Percentiles rank a stretch among this genome's conserved stretches.
Conservation (phyloP, 2,329 filamentous ascomycete genomes). For the Fusarium sterilihyphosum region DNA sequence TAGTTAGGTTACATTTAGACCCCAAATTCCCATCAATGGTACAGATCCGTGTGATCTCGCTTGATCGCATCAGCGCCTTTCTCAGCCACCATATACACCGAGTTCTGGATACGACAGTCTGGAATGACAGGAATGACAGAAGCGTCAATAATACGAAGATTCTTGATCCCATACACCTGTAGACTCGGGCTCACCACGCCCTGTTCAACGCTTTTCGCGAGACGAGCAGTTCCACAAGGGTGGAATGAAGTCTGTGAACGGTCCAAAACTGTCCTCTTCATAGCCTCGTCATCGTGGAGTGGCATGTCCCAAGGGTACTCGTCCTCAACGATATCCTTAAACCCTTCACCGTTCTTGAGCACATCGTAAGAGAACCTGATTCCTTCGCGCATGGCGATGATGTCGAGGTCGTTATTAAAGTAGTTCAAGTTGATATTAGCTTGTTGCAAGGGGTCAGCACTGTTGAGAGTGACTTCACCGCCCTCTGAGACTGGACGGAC, state of each 20-base stretch:
- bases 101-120: conserved; percentile 67
- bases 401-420: conserved; percentile 62
- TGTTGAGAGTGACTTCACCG: conserved; percentile 68
- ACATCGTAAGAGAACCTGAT: conserved; percentile 66
- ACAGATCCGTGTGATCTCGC: neutral
- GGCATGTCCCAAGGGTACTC: conserved; percentile 72
- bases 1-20: no score
- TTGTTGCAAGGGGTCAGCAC: conserved; percentile 64
- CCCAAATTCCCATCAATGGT: neutral
- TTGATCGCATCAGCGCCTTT: conserved; percentile 49
- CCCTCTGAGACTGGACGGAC: conserved; percentile 52
- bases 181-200: conserved; percentile 63
- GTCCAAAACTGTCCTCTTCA: conserved; percentile 66
- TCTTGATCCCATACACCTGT: conserved; percentile 63
- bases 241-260: conserved; percentile 68
- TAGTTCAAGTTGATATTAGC: conserved; percentile 69
- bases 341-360: conserved; percentile 63
- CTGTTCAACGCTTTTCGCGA: conserved; percentile 57
- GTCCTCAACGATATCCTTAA: conserved; percentile 62
- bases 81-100: conserved; percentile 69
- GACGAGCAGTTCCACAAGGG: conserved; percentile 64
- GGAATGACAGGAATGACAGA: conserved; percentile 65
- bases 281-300: conserved; percentile 62
- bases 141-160: conserved; percentile 65
- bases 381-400: conserved; percentile 68